phyloP scores from a whole-genome alignment of 1,139 yeast genomes.

The Scheffersomyces quercinus region DNA sequence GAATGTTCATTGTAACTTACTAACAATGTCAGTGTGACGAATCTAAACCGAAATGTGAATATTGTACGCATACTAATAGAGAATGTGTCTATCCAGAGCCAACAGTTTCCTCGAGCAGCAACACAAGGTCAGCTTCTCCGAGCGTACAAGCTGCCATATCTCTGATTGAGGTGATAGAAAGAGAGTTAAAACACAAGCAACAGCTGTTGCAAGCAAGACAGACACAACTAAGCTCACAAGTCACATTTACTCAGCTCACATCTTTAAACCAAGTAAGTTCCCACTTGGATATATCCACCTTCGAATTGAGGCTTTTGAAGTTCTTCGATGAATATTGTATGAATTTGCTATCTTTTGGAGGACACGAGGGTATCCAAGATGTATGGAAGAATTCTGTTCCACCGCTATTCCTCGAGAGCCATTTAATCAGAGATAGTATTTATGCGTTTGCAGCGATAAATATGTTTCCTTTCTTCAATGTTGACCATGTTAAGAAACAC shows the following conservation, averaged over 20 bases:
- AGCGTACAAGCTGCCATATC: no score
- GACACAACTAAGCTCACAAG: no score
- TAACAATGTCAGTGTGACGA: conserved; percentile 31
- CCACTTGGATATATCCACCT: conserved; percentile 26
- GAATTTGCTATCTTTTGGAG: conserved; percentile 24
- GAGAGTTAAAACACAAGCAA: background rate
- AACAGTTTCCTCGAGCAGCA: no score
- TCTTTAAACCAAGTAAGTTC: conserved; percentile 2
- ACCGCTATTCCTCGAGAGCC: conserved; percentile 20
- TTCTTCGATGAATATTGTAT: conserved; percentile 31
- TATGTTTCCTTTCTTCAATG: conserved; percentile 17
- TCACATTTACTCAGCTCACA: background rate
- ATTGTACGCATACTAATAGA: conserved; percentile 34
- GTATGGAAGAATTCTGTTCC: conserved; percentile 33
- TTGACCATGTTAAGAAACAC: conserved; percentile 6
- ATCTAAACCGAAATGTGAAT: conserved; percentile 37
- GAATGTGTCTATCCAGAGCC: conserved; percentile 14
- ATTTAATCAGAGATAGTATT: conserved; percentile 22
- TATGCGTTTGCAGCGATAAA: conserved; percentile 25
- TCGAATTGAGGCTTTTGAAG: conserved; percentile 31
- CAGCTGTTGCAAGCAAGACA: no score
- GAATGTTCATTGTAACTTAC: conserved; percentile 1
- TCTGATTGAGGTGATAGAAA: background rate
- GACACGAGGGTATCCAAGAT: conserved; percentile 19
- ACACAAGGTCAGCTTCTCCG: conserved; percentile 1